phyloP scores from a whole-genome alignment of 768 basidiomycete genomes.

The Trametes meyenii region DNA sequence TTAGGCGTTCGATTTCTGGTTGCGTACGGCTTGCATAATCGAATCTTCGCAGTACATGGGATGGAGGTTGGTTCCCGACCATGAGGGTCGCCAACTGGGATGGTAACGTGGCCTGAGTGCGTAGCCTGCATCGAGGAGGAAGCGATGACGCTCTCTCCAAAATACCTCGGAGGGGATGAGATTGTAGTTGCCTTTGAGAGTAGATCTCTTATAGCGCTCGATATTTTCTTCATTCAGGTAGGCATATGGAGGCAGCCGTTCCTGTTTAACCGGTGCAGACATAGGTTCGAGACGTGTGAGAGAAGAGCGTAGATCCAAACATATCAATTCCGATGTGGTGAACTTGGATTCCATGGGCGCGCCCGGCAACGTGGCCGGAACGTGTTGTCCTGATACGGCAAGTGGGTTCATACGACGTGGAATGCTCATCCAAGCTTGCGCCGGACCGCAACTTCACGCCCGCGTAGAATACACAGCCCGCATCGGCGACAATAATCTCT shows the following conservation, averaged over 20 bases:
- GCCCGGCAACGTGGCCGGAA: not conserved
- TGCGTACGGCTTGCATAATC: conserved; percentile 7
- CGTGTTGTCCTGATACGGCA: not conserved
- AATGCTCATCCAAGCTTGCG: too few species aligned
- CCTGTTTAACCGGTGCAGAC: not conserved
- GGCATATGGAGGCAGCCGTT: conserved; percentile 6
- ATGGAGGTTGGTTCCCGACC: conserved; percentile 16
- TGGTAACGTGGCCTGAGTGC: conserved; percentile 19
- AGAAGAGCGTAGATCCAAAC: not conserved
- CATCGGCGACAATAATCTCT: too few species aligned
- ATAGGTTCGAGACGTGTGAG: not conserved
- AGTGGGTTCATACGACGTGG: not conserved
- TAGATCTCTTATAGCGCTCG: not conserved
- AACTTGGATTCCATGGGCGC: too few species aligned
- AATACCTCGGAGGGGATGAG: conserved; percentile 7
- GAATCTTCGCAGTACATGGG: conserved; percentile 23
- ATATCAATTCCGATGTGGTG: not conserved
- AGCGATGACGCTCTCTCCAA: conserved; percentile 21
- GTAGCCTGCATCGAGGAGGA: conserved; percentile 11
- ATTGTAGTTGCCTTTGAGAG: conserved; percentile 5
- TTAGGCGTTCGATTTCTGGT: not conserved
- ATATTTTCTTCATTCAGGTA: not conserved
- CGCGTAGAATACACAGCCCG: too few species aligned
- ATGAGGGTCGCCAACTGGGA: conserved; percentile 27
- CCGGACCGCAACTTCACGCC: too few species aligned